Evolutionary conservation across 1,284 basidiomycete species (phyloP).

Genomic region (Entoloma clypeatum): DNA sequence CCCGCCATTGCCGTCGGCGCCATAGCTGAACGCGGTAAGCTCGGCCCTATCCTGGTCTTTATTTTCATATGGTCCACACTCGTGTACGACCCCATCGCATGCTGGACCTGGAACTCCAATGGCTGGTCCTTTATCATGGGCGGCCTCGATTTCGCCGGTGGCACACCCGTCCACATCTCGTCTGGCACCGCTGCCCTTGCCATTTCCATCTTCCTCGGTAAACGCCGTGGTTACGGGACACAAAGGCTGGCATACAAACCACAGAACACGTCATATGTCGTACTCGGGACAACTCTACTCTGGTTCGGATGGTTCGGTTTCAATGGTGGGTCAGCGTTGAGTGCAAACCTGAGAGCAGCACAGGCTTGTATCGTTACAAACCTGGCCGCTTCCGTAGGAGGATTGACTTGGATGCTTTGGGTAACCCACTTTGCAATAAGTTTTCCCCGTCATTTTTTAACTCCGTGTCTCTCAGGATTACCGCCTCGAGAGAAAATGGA

Average conservation of each 20-base stretch:
- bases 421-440: slow-evolving; percentile 23
- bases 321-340: slow-evolving; percentile 84
- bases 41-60: slow-evolving; percentile 87
- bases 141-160: slow-evolving; percentile 92
- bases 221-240: slow-evolving; percentile 89
- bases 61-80: slow-evolving; percentile 91
- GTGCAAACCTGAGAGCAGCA: slow-evolving; percentile 84
- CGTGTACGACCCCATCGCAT: slow-evolving; percentile 91
- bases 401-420: slow-evolving; percentile 93
- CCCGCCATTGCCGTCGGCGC: slow-evolving; percentile 88
- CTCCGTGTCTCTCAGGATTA: slow-evolving; percentile 57
- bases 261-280: slow-evolving; percentile 83
- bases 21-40: slow-evolving; percentile 85
- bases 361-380: slow-evolving; percentile 95
- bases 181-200: slow-evolving; percentile 91
- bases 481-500: slow-evolving; percentile 91
- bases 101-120: slow-evolving; percentile 91
- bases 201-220: slow-evolving; percentile 90
- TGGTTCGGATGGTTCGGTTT: slow-evolving; percentile 99
- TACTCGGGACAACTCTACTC: slow-evolving; percentile 90
- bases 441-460: neutral
- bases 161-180: slow-evolving; percentile 91
- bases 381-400: slow-evolving; percentile 81
- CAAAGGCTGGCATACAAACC: slow-evolving; percentile 88
- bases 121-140: slow-evolving; percentile 84